These are phyloP conservation scores for Sporothrix variecibatus DNA, from an alignment of 2,329 filamentous ascomycete species.

Conservation along the genomic window DNA sequence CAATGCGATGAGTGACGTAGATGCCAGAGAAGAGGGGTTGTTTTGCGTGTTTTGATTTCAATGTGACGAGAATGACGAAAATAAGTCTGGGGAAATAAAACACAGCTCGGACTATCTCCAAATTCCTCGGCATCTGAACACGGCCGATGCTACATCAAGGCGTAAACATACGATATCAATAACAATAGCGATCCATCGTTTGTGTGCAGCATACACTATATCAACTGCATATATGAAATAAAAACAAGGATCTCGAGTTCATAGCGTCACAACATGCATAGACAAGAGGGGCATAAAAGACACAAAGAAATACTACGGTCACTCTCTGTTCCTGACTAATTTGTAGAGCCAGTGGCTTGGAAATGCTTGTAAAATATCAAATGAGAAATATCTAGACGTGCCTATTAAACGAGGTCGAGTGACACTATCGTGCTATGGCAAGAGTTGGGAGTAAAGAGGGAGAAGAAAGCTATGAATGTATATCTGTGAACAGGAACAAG, in stretches of 20 bases:
- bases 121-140: background rate
- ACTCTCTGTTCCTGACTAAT: background rate
- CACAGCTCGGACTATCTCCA: background rate
- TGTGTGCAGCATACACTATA: background rate
- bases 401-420: background rate
- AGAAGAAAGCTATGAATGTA: constrained; percentile 1
- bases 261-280: background rate
- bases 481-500: background rate
- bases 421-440: background rate
- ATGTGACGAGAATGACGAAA: background rate
- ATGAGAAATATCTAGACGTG: background rate
- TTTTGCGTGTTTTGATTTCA: background rate
- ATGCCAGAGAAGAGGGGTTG: background rate
- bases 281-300: background rate
- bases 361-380: background rate
- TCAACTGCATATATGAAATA: background rate
- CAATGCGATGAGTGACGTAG: background rate
- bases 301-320: background rate
- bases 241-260: background rate
- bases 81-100: background rate
- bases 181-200: background rate
- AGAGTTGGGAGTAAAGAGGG: background rate
- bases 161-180: background rate
- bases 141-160: background rate
- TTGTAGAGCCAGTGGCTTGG: background rate